Conservation (phyloP, 495 filamentous ascomycete species). For the Penicillium fimorum region DNA sequence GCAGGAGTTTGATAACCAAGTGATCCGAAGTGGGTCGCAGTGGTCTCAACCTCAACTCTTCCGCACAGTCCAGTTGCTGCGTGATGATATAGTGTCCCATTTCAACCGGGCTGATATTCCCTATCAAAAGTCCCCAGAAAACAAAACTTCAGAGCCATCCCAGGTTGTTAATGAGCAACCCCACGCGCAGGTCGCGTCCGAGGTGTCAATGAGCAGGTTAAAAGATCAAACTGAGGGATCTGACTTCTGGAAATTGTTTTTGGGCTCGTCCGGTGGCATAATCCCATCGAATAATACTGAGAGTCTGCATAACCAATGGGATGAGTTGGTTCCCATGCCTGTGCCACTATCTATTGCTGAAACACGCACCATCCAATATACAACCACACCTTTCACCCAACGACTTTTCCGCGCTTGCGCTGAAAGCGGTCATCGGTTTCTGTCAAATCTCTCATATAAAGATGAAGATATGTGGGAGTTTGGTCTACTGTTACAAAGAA, state of each 20-base stretch:
- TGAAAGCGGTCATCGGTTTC: constrained; percentile 15
- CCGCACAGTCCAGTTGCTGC: constrained; percentile 10
- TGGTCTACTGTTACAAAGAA: constrained; percentile 14
- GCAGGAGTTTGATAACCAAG: constrained; percentile 10
- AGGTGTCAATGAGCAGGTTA: neutral
- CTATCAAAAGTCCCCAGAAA: neutral
- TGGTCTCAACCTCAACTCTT: constrained; percentile 14
- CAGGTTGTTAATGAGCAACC: neutral
- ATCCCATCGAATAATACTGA: constrained; percentile 1
- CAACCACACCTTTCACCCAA: neutral
- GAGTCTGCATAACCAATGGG: neutral
- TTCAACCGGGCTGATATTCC: constrained; percentile 1
- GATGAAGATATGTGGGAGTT: constrained; percentile 21
- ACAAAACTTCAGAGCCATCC: neutral
- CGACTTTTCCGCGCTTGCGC: constrained; percentile 17
- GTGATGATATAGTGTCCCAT: constrained; percentile 14
- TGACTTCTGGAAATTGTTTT: constrained; percentile 3
- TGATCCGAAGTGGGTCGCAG: constrained; percentile 5
- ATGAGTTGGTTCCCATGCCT: neutral
- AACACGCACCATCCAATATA: constrained; percentile 1
- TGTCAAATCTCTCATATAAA: constrained; percentile 3
- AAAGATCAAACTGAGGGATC: neutral
- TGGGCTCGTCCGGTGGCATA: neutral
- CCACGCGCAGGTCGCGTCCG: neutral
- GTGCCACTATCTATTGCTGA: neutral